phyloP scores from a whole-genome alignment of 306 rosid species.

The Sphenostylis stenocarpa region DNA sequence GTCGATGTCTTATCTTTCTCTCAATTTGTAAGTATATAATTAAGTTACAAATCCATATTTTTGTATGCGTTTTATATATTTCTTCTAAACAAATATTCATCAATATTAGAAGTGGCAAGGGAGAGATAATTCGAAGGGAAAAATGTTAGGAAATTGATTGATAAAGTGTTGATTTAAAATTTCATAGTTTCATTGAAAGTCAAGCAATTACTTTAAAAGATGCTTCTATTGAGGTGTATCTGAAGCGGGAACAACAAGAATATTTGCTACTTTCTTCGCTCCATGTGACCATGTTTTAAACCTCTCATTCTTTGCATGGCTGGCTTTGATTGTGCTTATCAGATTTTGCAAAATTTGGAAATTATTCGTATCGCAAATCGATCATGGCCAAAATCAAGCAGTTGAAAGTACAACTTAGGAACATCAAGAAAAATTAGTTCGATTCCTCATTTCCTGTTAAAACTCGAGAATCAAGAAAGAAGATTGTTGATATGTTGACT shows the following conservation, averaged over 20 bases:
- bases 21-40: too few relatives aligned
- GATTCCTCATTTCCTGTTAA: background rate
- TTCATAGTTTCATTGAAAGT: background rate
- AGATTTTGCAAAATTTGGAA: background rate
- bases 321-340: background rate
- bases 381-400: background rate
- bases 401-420: background rate
- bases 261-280: background rate
- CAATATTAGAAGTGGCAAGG: background rate
- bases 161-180: background rate
- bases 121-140: background rate
- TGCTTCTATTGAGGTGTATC: background rate
- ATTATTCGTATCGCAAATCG: background rate
- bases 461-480: background rate
- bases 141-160: background rate
- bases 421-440: background rate
- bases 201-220: background rate
- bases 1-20: too few relatives aligned
- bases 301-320: slow-evolving; percentile 6
- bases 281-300: background rate
- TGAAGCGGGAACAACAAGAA: background rate
- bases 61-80: too few relatives aligned
- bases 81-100: background rate
- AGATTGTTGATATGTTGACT: background rate
- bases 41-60: too few relatives aligned